Evolutionary conservation across 441 rosid genomes (phyloP), one percentile per base, ranked within the genome.

Genomic region (Erysimum cheiri): DNA sequence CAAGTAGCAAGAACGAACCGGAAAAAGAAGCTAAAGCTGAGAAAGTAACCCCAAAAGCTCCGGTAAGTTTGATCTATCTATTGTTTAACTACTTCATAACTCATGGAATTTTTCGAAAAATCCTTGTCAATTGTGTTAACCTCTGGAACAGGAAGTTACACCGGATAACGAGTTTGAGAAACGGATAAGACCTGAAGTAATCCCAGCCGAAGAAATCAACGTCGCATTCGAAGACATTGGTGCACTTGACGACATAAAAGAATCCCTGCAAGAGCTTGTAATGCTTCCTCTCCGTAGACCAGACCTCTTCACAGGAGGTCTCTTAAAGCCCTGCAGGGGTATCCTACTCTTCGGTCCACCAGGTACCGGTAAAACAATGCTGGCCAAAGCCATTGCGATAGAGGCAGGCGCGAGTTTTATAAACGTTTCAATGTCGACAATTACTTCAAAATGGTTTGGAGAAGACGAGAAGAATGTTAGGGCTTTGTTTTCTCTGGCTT

Each of bases 361-460:
- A 1, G 99, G 99, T 66, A 95, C 98, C 0, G 99, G 99, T 19
- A 95, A 95, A 81, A 95, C 98, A 62, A 95, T 95, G 99, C 85
- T 95, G 63, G 98, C 98, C 5, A 92, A 92, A 83, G 99, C 99
- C 73, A 90, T 92, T 32, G 99, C 99, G 0, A 89, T 87, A 64
- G 99, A 95, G 81, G 99, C 99, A n/a, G 96, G 98, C 72, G 98
- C 99, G 22, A 92, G 99, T 80, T 95, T 95, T 84, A 92, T 95
- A 67, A 95, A 95, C 43, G 99, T 95, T 53, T 95, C 98, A 0
- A 90, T 95, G 97, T 95, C 99, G 52, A 92, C 98, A 67, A 90
- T 95, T 66, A 95, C 99, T 33, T 92, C 98, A 7, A 95, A 95
- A 82, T 95, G 99, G 99, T 95, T 92, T 59, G 98, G 99, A n/a